Conservation (phyloP, 2,329 filamentous ascomycete genomes). For the Bimuria novae-zelandiae region DNA sequence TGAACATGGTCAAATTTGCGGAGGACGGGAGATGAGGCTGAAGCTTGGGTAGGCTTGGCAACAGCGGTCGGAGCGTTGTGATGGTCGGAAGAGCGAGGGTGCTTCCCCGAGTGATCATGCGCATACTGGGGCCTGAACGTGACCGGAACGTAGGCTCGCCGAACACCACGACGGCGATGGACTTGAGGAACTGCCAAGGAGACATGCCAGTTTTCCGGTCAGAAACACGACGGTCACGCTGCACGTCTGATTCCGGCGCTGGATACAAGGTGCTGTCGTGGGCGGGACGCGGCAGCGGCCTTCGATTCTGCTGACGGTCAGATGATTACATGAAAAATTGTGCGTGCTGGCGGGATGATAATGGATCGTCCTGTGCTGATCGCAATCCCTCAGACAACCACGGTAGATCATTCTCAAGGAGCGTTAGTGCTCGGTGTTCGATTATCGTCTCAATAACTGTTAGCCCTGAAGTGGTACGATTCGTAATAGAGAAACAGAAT, state of each 20-base stretch:
- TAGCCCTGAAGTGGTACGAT: too few relatives aligned
- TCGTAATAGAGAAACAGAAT: too few relatives aligned
- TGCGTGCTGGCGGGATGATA: neutral
- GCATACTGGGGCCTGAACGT: neutral
- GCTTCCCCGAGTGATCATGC: constrained; percentile 1
- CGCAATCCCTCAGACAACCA: neutral
- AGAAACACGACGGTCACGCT: neutral
- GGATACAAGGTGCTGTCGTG: neutral
- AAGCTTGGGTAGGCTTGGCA: neutral
- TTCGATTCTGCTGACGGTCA: neutral
- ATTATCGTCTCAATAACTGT: neutral
- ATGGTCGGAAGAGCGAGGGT: neutral
- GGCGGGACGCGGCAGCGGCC: neutral
- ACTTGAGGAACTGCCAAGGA: too few relatives aligned
- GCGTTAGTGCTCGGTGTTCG: neutral
- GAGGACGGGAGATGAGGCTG: neutral
- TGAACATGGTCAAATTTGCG: neutral
- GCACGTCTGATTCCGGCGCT: neutral
- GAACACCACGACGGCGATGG: neutral
- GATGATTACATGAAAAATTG: neutral
- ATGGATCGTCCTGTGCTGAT: neutral
- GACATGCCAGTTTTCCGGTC: neutral
- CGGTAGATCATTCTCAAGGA: neutral
- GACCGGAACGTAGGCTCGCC: neutral
- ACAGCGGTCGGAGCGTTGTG: neutral